phyloP scores from a whole-genome alignment of 2,329 filamentous ascomycete genomes.

The Ophiostoma angusticollis region DNA sequence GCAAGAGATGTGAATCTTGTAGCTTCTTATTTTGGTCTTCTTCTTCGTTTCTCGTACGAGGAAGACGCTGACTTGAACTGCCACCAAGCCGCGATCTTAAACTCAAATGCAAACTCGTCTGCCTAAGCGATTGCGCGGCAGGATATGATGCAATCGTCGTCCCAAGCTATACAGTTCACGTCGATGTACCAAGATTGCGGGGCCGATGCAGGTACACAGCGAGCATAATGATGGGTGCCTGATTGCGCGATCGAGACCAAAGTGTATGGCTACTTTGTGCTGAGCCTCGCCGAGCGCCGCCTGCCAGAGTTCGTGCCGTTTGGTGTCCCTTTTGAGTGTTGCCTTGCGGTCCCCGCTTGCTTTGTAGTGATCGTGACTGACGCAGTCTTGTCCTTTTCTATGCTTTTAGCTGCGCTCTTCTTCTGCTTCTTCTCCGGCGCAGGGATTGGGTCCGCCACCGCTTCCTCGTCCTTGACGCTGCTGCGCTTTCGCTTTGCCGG shows the following conservation, averaged over 20 bases:
- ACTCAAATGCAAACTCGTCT: not conserved
- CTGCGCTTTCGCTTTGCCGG: conserved; percentile 7
- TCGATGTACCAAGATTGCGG: not conserved
- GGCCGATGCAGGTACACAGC: not conserved
- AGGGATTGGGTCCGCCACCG: not conserved
- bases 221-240: conserved; percentile 1
- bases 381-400: conserved; percentile 7
- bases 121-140: not conserved
- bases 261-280: too few relatives aligned
- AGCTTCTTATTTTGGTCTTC: not conserved
- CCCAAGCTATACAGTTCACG: not conserved
- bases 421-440: not conserved
- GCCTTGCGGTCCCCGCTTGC: not conserved
- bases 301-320: conserved; percentile 1
- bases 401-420: conserved; percentile 2
- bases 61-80: not conserved
- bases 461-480: not conserved
- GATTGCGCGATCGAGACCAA: conserved; percentile 4
- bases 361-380: not conserved
- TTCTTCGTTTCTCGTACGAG: not conserved
- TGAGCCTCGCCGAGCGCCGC: conserved; percentile 8
- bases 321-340: not conserved
- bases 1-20: not conserved
- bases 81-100: not conserved
- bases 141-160: not conserved